phyloP scores from a whole-genome alignment of 768 basidiomycete genomes.

The Tylopilus rubrobrunneus region DNA sequence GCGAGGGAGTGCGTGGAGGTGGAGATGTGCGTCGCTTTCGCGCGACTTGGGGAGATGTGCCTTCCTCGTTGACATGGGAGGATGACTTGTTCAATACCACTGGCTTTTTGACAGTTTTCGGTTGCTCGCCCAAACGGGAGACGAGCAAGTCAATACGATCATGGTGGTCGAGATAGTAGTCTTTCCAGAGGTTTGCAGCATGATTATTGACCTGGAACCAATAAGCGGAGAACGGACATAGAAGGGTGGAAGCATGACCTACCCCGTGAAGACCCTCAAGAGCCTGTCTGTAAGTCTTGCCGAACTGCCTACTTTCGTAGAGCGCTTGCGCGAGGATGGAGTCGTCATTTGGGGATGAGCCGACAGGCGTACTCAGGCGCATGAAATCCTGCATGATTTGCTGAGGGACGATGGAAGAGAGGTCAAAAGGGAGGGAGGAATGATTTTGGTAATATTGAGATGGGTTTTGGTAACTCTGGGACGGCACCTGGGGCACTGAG shows the following conservation, averaged over 20 bases:
- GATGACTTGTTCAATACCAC: constrained; percentile 11
- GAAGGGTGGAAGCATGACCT: constrained; percentile 22
- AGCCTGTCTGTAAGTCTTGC: constrained; percentile 57
- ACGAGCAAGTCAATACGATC: constrained; percentile 48
- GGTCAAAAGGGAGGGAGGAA: constrained; percentile 24
- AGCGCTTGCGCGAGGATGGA: constrained; percentile 50
- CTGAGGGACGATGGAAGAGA: constrained; percentile 39
- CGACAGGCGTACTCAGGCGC: constrained; percentile 50
- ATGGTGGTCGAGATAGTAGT: constrained; percentile 72
- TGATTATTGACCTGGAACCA: constrained; percentile 40
- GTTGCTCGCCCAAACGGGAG: constrained; percentile 21
- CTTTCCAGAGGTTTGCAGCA: constrained; percentile 67
- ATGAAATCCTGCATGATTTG: constrained; percentile 57
- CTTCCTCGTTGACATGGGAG: constrained; percentile 7
- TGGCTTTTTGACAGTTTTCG: constrained; percentile 31
- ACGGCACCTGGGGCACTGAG: constrained; percentile 17
- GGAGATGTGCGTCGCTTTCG: constrained; percentile 36
- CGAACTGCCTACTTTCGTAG: constrained; percentile 34
- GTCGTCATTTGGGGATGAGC: constrained; percentile 50
- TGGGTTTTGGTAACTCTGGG: constrained; percentile 14
- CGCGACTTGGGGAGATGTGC: constrained; percentile 24
- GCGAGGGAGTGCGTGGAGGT: neutral
- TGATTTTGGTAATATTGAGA: constrained; percentile 23
- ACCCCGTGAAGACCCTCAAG: constrained; percentile 68
- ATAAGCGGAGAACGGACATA: constrained; percentile 2